Base-by-base conservation (phyloP, 306 rosid genomes). In the Canavalia gladiata region DNA sequence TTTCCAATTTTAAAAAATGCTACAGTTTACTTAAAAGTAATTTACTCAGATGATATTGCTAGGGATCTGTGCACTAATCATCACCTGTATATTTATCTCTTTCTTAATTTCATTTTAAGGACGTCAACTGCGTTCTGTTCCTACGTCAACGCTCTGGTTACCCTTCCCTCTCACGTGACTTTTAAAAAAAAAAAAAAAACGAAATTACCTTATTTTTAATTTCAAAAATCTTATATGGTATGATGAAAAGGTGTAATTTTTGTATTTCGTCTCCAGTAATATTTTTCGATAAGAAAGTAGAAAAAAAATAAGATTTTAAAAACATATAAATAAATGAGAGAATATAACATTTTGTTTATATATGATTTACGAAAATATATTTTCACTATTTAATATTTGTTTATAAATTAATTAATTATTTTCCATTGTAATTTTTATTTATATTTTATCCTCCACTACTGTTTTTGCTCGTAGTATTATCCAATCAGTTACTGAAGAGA, bases 51-150 rank as follows among this genome's bases (percentile, higher is more conserved):
- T 77, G 80, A 82, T 82, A 51, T 60, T 39, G 71, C 66, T 85
- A 12, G 94, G 92, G 89, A 91, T 87, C 82, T 79, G 92, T 84
- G 92, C 87, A 28, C 89, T 88, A 87, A 90, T 89, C 93, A 92
- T 90, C 78, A 87, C 56, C 5, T 46, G 47, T 50, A 1, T 68
- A 37, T 55, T 86, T 82, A 77, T 76, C 25, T 5, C 13, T 49
- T 51, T 60, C 68, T 71, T 83, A 57, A 79, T 75, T 83, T 60
- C 71, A 72, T 58, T 42, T 28, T 79, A 66, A 57, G 9, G 34
- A 5, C 64, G 86, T 87, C 88, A 86, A 86, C 84, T 13, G 2
- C 39, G n/a, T 37, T 28, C 85, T 86, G 79, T 73, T 86, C 4
- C 30, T n/a, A 3, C 4, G 88, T 91, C 95, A 87, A 82, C 84